phyloP scores from a whole-genome alignment of 1,284 basidiomycete species.

The Trametes versicolor region DNA sequence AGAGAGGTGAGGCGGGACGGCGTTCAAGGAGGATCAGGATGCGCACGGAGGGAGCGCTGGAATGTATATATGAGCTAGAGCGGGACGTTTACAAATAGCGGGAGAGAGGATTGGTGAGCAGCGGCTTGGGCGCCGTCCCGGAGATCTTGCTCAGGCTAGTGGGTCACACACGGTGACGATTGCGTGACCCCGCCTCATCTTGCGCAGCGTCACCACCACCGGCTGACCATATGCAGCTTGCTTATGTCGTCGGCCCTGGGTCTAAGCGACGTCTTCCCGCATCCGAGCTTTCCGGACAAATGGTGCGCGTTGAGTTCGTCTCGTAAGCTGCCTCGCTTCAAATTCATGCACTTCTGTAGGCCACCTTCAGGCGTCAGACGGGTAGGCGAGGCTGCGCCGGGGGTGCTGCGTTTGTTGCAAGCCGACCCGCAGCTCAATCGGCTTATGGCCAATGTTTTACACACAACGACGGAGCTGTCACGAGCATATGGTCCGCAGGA shows the following conservation, averaged over 20 bases:
- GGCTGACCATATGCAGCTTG: slow-evolving; percentile 9
- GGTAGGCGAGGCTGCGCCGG: not conserved
- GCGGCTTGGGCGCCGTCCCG: slow-evolving; percentile 29
- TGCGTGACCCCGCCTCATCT: slow-evolving; percentile 20
- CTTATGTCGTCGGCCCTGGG: not conserved
- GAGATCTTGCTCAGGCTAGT: slow-evolving; percentile 25
- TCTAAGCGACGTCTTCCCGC: not conserved
- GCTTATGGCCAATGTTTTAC: not conserved
- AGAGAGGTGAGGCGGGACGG: slow-evolving; percentile 16
- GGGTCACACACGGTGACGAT: slow-evolving; percentile 27
- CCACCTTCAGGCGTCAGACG: not conserved
- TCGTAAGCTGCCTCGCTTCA: slow-evolving; percentile 15
- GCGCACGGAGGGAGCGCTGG: slow-evolving; percentile 28
- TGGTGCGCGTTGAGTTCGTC: not conserved
- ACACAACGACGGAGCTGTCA: not conserved
- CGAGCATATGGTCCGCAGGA: not conserved
- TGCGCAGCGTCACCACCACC: not conserved
- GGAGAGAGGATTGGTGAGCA: slow-evolving; percentile 37
- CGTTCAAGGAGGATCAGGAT: slow-evolving; percentile 20
- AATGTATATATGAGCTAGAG: slow-evolving; percentile 34
- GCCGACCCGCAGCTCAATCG: not conserved
- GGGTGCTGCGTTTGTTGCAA: not conserved
- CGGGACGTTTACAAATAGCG: slow-evolving; percentile 34
- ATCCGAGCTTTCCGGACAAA: slow-evolving; percentile 21
- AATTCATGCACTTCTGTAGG: slow-evolving; percentile 5